Base-by-base conservation (phyloP, 805 yeast species). In the Ogataea allantospora region DNA sequence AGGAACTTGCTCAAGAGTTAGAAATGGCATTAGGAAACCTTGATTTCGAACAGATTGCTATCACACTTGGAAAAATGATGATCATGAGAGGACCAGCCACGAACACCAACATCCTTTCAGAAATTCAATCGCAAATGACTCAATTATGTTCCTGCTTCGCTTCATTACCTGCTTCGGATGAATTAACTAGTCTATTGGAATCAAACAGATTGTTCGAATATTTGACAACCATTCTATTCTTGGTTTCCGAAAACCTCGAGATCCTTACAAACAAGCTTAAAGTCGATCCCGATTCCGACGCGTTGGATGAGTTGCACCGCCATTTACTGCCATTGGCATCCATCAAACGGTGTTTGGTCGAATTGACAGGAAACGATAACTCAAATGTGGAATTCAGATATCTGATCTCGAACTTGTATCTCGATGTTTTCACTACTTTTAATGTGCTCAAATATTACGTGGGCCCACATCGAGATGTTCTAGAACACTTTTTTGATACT, bases 391-490 rank as follows among this genome's bases (percentile, higher is more conserved):
- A 38, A 6, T 41, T 44, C 27, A 42, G 42, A 20, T 38, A 38
- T 25, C n/a, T 22, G 11, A 40, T 33, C 5, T 38, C 48, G 6
- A 26, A 28, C 23, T 27, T 38, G 5, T 48, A 45, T 15, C 26
- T 41, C 24, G 54, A 49, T 28, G 44, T 60, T 1, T 18, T 51
- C 13, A 40, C 48, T n/a, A 42, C 58, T 10, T 41, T 63, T 20
- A 58, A 51, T 23, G 39, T 54, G 6, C 43, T 58, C 19, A 46
- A 46, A 1, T 32, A 51, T 13, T 41, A 53, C 24, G 50, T 49
- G 31, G 63, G 63, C 17, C 48, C 56, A 12, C 63, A 63, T 37
- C 47, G 42, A 16, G 59, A 60, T 23, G 66, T 72, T 40, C 55
- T 45, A 5, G 43, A 64, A 16, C 48, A 42, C 17, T 67, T 67